These are phyloP conservation scores for Lecanicillium sp. DNA, from an alignment of 2,329 filamentous ascomycete genomes.

Conservation along the genomic window DNA sequence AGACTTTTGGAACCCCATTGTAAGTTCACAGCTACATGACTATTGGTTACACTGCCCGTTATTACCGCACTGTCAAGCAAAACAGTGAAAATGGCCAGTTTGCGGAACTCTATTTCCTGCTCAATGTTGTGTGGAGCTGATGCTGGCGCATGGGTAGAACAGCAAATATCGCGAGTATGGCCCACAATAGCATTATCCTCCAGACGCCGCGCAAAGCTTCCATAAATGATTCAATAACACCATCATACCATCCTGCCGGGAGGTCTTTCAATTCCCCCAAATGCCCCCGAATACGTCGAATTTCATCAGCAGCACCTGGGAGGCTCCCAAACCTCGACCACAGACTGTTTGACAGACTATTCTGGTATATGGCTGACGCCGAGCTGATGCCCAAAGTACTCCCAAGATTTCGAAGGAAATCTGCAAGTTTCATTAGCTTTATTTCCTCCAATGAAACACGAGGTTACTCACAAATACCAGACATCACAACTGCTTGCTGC, in stretches of 20 bases:
- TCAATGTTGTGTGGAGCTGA: no score
- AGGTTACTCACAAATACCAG: constrained; percentile 56
- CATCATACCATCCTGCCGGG: constrained; percentile 61
- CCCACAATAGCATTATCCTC: constrained; percentile 62
- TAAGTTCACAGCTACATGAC: no score
- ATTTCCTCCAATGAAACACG: constrained; percentile 10
- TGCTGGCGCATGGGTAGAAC: no score
- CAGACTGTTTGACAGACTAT: constrained; percentile 61
- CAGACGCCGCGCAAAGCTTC: constrained; percentile 72
- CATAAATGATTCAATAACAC: constrained; percentile 68
- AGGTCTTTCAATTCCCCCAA: constrained; percentile 64
- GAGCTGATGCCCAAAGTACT: constrained; percentile 44
- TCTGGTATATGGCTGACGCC: constrained; percentile 77
- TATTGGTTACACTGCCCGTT: no score
- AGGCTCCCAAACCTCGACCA: constrained; percentile 61
- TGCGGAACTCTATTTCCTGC: no score
- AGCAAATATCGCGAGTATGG: no score
- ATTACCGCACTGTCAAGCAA: no score
- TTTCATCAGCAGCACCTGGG: constrained; percentile 62
- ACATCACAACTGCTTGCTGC: constrained; percentile 81
- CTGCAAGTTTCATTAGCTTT: constrained; percentile 19
- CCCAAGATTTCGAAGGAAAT: constrained; percentile 39
- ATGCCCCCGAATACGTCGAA: constrained; percentile 64
- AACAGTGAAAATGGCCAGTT: no score
- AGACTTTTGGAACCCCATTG: no score